Evolutionary conservation across 768 basidiomycete genomes (phyloP), one percentile per base, ranked within the genome.

Genomic region (Chiua virens): DNA sequence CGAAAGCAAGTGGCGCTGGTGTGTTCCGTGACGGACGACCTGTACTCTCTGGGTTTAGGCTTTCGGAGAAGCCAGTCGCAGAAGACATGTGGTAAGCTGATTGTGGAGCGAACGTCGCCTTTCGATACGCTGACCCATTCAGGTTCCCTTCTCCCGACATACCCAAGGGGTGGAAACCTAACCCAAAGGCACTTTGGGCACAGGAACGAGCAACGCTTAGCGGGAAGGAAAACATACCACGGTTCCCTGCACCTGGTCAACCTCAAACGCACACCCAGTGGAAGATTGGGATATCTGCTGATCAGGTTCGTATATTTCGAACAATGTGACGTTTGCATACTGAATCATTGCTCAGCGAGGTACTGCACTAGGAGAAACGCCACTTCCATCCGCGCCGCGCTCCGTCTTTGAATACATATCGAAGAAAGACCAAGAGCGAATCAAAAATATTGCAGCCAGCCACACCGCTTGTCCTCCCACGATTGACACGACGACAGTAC

Each of bases 331-430:
- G 4, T 27, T 44, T 11, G 30, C 11, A 9, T 5, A 36, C 52
- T 55, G 8, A 71, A n/a, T 37, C 27, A 40, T 30, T 13, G 22
- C 27, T 27, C 55, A 98, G 94, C 81, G 97, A 45, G 96, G 93
- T 23, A 71, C 78, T 1, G 75, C 88, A 18, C 75, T 98, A 0
- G 95, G 95, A 47, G 97, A 98, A 70, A 81, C 81, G 10, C 83
- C 83, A 11, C 74, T 90, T 11, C 78, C 84, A 13, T 71, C 83
- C 4, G 80, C 79, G 14, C 81, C 89, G 2, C 83, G 83, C 11
- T 98, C 96, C 0, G 82, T 99, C 15, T 98, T 96, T 66, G 95
- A 98, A 40, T 98, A 85, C 65, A 83, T 98, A 66, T 96, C 97
- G 1, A 82, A 87, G 56, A 95, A 94, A 61, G 92, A 96, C 61